Evolutionary conservation across 1,284 basidiomycete species (phyloP), one percentile per base, ranked within the genome.

Genomic region (Mycosarcoma maydis): DNA sequence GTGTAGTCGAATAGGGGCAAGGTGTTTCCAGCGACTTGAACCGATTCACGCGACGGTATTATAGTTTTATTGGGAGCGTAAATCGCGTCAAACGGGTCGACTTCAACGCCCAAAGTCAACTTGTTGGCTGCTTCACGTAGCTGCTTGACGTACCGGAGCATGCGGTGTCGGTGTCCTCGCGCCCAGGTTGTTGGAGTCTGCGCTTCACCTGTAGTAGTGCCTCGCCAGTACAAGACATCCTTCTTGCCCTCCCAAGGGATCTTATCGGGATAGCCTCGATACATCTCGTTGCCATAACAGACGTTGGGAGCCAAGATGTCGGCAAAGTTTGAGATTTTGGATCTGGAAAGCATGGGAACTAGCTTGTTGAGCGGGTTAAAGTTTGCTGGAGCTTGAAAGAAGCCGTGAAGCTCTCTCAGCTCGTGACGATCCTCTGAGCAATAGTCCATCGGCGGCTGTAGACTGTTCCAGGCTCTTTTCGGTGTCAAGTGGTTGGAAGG

Each of bases 131-230:
- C 64, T 38, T 67, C 64, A 8, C 57, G 56, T 4, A 67, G 53
- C 46, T 67, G 64, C 44, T 61, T 67, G 44, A 53, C 47, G 33
- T 67, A 57, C 6, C 64, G 57, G 36, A 60, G 24, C 53, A 56
- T 54, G 3, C 64, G 57, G 13, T 67, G 64, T 11, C 64, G 64
- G 40, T 67, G 64, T 2, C 64, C 57, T 3, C 44, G 16, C n/a
- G 57, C 64, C 64, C 64, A 67, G 0, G 39, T 56, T 27, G 38
- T 34, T 0, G 53, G 16, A 3, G 46, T 61, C 33, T 60, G 57
- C 11, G 23, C 13, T 16, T 52, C 32, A 3, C 64, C 64, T 4
- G 64, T 67, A 0, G 42, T 56, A 6, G 53, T 33, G 3, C 64
- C 64, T 14, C 64, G 52, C 64, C 64, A 67, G 39, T 67, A 67